Percentiles rank a stretch among this genome's conserved stretches.
Conservation (phyloP, 208 protist genomes). For the Wallacemonas sp. region DNA sequence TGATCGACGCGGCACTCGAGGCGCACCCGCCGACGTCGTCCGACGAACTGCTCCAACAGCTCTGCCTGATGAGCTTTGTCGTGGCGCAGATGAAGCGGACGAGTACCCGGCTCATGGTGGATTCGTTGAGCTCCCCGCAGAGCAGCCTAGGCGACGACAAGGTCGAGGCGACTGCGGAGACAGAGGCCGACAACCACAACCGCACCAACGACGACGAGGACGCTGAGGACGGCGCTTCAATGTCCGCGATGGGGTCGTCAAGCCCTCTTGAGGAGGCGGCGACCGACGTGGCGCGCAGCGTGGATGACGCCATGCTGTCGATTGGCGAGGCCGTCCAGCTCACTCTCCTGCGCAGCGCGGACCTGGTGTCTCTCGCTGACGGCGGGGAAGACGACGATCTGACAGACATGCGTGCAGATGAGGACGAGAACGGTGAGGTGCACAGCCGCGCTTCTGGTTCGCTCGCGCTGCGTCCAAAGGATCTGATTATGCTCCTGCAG, state of each 20-base stretch:
- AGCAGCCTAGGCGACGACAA: background rate
- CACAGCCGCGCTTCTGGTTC: background rate
- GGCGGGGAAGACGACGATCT: too few relatives aligned
- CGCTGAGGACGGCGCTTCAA: background rate
- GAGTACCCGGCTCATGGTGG: background rate
- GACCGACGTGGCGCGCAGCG: conserved; percentile 7
- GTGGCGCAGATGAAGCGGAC: conserved; percentile 28
- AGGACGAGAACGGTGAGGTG: background rate
- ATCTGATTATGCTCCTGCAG: conserved; percentile 83
- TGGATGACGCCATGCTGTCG: conserved; percentile 22
- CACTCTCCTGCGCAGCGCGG: conserved; percentile 15
- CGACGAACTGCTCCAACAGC: conserved; percentile 20
- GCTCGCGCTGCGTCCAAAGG: conserved; percentile 40
- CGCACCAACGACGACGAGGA: conserved; percentile 8
- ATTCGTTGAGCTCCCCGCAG: too few relatives aligned
- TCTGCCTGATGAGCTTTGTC: conserved; percentile 26
- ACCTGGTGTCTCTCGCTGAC: too few relatives aligned
- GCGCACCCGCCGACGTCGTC: background rate
- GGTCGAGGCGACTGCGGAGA: background rate
- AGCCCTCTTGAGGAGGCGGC: background rate
- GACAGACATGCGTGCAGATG: background rate
- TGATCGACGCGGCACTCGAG: conserved; percentile 6
- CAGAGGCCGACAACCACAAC: background rate
- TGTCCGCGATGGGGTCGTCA: too few relatives aligned
- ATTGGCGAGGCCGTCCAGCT: conserved; percentile 31